These are phyloP conservation scores for Thuja plicata DNA, from an alignment of 83 land plant species.

Conservation along the genomic window DNA sequence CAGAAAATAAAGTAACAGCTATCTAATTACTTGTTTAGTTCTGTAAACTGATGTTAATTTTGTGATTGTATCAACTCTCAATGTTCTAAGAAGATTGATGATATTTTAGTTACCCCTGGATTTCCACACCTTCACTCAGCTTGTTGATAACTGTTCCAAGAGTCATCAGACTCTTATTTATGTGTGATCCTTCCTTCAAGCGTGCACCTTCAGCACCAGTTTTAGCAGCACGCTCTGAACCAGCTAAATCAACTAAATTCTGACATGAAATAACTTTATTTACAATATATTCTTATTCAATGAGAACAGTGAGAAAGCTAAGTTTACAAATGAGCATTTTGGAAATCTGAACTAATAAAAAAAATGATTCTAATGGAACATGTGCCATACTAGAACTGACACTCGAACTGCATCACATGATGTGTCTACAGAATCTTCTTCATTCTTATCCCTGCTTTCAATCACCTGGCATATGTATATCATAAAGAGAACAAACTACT, in stretches of 20 bases:
- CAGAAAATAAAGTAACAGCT: neutral
- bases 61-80: neutral
- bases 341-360: slow-evolving; percentile 5
- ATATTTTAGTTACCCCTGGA: slow-evolving; percentile 61
- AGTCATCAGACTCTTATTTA: slow-evolving; percentile 95
- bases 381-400: slow-evolving; percentile 74
- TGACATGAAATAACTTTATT: slow-evolving; percentile 17
- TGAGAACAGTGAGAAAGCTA: neutral
- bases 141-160: slow-evolving; percentile 97
- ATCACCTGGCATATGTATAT: slow-evolving; percentile 63
- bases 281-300: neutral
- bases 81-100: neutral
- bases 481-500: slow-evolving; percentile 9
- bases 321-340: neutral
- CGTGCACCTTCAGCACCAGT: slow-evolving; percentile 98
- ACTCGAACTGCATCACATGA: slow-evolving; percentile 98
- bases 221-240: slow-evolving; percentile 97
- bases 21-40: neutral
- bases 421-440: slow-evolving; percentile 48
- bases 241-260: slow-evolving; percentile 99
- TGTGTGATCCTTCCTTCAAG: slow-evolving; percentile 95
- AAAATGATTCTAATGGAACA: neutral
- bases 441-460: slow-evolving; percentile 88
- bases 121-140: slow-evolving; percentile 95
- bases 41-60: neutral